phyloP scores from a whole-genome alignment of 108 stramenopile genomes.

The Hondaea fermentalgiana region DNA sequence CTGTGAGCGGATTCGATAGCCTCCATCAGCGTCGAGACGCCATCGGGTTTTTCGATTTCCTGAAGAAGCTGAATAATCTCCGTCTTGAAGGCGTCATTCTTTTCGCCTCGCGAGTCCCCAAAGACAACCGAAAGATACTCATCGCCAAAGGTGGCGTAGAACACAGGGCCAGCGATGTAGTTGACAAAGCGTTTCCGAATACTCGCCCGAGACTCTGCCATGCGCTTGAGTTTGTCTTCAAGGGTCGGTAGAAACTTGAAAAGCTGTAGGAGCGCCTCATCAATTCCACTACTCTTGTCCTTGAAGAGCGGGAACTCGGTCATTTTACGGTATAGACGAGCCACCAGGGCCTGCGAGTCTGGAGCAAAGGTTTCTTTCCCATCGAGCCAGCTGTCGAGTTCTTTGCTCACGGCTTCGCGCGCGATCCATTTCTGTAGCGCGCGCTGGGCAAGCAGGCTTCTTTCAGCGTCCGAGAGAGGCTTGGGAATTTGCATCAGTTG shows the following conservation, averaged over 20 bases:
- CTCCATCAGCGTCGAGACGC: neutral
- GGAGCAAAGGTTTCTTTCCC: neutral
- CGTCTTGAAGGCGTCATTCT: neutral
- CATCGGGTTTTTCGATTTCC: neutral
- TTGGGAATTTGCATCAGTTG: neutral
- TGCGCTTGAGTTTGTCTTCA: neutral
- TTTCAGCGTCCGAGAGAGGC: neutral
- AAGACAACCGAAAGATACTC: neutral
- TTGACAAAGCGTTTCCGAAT: neutral
- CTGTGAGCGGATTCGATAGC: neutral
- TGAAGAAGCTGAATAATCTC: neutral
- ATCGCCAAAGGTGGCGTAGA: neutral
- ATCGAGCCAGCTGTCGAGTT: neutral
- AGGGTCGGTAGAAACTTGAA: conserved; percentile 1
- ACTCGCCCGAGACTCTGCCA: neutral
- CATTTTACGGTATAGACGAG: neutral
- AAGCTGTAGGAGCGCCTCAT: neutral
- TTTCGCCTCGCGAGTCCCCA: neutral
- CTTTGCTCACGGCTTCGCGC: neutral
- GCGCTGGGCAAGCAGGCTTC: neutral
- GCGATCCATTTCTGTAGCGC: neutral
- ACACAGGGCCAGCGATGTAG: neutral
- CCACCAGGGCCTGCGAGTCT: neutral
- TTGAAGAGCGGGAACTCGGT: conserved; percentile 7
- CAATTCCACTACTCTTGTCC: neutral